These are phyloP conservation scores for Coniferiporia sulphurascens DNA, from an alignment of 1,284 basidiomycete species.

Conservation along the genomic window DNA sequence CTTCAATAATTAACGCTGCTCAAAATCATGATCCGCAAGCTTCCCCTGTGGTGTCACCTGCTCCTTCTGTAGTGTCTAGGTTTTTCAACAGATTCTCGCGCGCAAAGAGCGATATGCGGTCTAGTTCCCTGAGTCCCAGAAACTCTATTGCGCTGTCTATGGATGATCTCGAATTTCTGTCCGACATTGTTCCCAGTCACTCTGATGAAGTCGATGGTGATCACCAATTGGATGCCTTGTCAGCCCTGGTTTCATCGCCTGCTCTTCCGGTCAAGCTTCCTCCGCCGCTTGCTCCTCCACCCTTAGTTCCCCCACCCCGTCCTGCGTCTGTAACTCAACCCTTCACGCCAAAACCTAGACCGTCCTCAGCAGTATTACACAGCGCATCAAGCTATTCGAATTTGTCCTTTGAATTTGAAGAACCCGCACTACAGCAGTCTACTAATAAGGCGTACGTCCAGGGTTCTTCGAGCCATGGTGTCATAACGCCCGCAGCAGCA, in stretches of 20 bases:
- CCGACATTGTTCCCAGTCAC: constrained; percentile 61
- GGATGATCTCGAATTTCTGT: constrained; percentile 71
- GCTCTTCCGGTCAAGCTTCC: constrained; percentile 45
- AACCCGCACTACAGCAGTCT: background rate
- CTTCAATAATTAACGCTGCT: background rate
- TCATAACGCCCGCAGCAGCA: constrained; percentile 3
- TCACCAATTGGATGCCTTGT: constrained; percentile 34
- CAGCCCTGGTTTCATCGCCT: constrained; percentile 36
- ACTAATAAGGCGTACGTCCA: background rate
- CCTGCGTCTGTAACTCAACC: constrained; percentile 18
- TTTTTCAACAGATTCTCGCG: constrained; percentile 54
- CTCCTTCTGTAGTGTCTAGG: constrained; percentile 19
- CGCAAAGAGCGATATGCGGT: constrained; percentile 25
- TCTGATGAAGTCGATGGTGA: constrained; percentile 37
- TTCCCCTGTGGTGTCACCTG: constrained; percentile 1
- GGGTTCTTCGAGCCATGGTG: background rate
- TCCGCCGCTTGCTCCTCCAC: constrained; percentile 41
- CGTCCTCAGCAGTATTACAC: background rate
- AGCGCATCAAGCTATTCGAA: background rate
- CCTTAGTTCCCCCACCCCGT: constrained; percentile 25
- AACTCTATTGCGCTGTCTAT: constrained; percentile 58
- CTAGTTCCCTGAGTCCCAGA: constrained; percentile 35
- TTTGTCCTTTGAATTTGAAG: background rate
- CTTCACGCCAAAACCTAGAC: constrained; percentile 14
- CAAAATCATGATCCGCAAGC: background rate